Percentiles rank a stretch among this genome's conserved stretches.
Evolutionary conservation across 805 yeast species (phyloP).

Genomic region (Candida morakotiae): DNA sequence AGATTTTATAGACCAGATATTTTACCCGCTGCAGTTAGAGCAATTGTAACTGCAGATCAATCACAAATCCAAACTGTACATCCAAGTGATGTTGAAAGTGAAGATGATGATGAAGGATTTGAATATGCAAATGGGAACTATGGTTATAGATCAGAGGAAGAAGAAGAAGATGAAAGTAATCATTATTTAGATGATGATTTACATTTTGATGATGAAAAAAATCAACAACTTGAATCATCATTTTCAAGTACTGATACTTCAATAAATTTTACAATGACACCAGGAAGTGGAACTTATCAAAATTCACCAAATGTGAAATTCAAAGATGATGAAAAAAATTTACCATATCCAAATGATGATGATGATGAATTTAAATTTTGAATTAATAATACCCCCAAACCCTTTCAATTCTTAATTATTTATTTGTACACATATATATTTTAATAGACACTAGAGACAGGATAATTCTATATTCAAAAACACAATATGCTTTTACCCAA

Average conservation of each 20-base stretch:
- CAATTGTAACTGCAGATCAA: conserved; percentile 35
- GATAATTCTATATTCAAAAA: no score
- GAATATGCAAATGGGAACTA: background rate
- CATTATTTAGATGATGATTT: background rate
- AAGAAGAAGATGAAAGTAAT: no score
- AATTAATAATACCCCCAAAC: background rate
- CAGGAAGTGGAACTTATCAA: background rate
- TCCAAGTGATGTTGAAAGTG: conserved; percentile 7
- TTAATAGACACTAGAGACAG: no score
- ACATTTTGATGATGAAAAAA: background rate
- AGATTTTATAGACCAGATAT: conserved; percentile 76
- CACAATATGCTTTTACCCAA: no score
- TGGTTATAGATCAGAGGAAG: background rate
- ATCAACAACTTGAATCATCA: background rate
- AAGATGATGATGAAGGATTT: conserved; percentile 2
- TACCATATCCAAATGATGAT: background rate
- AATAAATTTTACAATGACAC: background rate
- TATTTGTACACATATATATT: background rate
- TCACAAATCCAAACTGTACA: conserved; percentile 15
- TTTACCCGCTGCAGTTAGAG: conserved; percentile 34
- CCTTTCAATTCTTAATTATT: background rate
- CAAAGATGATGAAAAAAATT: background rate
- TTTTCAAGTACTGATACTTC: background rate
- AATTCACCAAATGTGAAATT: background rate
- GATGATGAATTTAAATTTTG: conserved; percentile 1